A percentile compares a stretch with the other conserved stretches of the same genome.
phyloP scores from a whole-genome alignment of 2,329 filamentous ascomycete genomes.

The Ascocoryne sarcoides region DNA sequence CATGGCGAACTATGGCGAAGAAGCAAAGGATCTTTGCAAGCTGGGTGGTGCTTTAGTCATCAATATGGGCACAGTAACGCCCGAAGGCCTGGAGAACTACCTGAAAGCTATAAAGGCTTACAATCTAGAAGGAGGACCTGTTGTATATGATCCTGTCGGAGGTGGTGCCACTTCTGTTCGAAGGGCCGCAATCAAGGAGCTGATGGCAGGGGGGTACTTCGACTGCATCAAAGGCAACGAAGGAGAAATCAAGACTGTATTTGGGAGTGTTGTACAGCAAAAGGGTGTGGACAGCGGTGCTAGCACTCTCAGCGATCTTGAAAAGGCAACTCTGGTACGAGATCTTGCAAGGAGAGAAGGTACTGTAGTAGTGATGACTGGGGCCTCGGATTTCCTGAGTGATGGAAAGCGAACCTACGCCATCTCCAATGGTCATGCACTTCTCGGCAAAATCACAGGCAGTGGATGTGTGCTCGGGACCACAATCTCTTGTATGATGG shows the following conservation, averaged over 20 bases:
- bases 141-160: slow-evolving; percentile 84
- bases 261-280: slow-evolving; percentile 53
- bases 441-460: slow-evolving; percentile 64
- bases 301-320: slow-evolving; percentile 41
- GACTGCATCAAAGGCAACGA: slow-evolving; percentile 93
- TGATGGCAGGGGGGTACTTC: slow-evolving; percentile 69
- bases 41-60: slow-evolving; percentile 74
- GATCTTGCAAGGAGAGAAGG: slow-evolving; percentile 59
- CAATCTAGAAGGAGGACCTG: slow-evolving; percentile 65
- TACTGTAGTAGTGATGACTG: slow-evolving; percentile 75
- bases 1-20: slow-evolving; percentile 81
- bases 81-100: slow-evolving; percentile 65
- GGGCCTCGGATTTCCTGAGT: slow-evolving; percentile 65
- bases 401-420: slow-evolving; percentile 62
- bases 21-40: slow-evolving; percentile 71
- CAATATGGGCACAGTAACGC: slow-evolving; percentile 90
- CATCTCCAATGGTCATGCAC: slow-evolving; percentile 67
- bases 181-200: slow-evolving; percentile 57
- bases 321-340: slow-evolving; percentile 54
- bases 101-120: slow-evolving; percentile 69
- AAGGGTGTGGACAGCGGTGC: slow-evolving; percentile 74
- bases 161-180: slow-evolving; percentile 74
- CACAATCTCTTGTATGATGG: slow-evolving; percentile 65
- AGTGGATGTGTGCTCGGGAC: slow-evolving; percentile 83
- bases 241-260: slow-evolving; percentile 70